These are phyloP conservation scores for Alternaria solani DNA, from an alignment of 2,329 filamentous ascomycete genomes.

Conservation along the genomic window DNA sequence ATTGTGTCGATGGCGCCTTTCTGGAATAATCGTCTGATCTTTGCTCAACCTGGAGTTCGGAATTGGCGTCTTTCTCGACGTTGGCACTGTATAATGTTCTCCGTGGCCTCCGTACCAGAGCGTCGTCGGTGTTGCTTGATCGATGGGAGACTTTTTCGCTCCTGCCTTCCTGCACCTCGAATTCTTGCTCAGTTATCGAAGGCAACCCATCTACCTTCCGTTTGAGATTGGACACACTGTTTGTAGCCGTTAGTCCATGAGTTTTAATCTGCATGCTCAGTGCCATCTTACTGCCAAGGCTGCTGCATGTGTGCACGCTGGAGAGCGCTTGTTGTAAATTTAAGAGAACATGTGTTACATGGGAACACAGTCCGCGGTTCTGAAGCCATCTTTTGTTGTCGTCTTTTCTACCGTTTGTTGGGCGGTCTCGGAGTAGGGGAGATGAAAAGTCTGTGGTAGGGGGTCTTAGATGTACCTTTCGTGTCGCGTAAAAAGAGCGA, in stretches of 20 bases:
- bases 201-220: not conserved
- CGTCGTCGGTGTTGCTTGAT: not conserved
- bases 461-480: not conserved
- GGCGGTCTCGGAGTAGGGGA: not conserved
- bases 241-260: not conserved
- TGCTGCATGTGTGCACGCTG: constrained; percentile 9
- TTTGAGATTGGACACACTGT: constrained; percentile 6
- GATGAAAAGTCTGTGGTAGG: not conserved
- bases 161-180: not conserved
- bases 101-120: not conserved
- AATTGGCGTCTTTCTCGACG: not conserved
- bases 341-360: constrained; percentile 8
- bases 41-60: rapidly evolving
- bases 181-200: not conserved
- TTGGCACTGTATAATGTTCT: no score
- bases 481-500: not conserved
- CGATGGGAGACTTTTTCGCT: not conserved
- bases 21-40: not conserved
- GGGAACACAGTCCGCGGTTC: constrained; percentile 2
- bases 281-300: constrained; percentile 6
- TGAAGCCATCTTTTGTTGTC: not conserved
- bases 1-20: not conserved
- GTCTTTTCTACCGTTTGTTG: not conserved
- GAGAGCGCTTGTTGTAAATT: not conserved
- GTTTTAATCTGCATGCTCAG: not conserved